Conservation (phyloP, 164 flowering plant genomes). For the Brasenia schreberi region DNA sequence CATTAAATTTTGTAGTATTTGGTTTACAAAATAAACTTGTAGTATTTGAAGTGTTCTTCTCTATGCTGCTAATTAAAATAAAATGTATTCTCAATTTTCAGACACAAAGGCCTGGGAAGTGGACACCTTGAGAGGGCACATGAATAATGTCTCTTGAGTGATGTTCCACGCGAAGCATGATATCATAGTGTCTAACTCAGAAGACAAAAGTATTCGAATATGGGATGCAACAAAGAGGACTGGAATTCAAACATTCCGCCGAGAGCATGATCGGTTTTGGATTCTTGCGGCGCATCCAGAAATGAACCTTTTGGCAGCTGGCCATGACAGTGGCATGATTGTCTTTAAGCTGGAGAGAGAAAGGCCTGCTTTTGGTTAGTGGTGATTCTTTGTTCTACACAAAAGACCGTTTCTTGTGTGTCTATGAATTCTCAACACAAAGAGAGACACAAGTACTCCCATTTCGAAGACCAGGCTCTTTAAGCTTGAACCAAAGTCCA, state of each 20-base stretch:
- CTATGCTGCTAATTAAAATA: not conserved
- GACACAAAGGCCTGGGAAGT: constrained; percentile 98
- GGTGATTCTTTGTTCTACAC: constrained; percentile 58
- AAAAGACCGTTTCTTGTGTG: constrained; percentile 72
- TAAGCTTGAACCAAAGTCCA: constrained; percentile 64
- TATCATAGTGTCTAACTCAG: constrained; percentile 64
- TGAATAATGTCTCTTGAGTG: constrained; percentile 90
- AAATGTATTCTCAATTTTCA: constrained; percentile 19
- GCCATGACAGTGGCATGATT: constrained; percentile 87
- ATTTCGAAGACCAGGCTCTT: constrained; percentile 71
- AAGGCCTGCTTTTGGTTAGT: constrained; percentile 69
- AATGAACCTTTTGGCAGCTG: constrained; percentile 82
- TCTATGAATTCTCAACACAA: constrained; percentile 60
- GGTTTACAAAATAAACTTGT: too few relatives aligned
- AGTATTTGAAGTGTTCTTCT: too few relatives aligned
- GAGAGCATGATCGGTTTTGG: constrained; percentile 79
- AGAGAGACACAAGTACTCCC: constrained; percentile 63
- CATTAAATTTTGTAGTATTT: too few relatives aligned
- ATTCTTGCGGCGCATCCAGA: constrained; percentile 82
- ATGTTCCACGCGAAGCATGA: constrained; percentile 76
- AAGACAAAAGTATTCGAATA: constrained; percentile 87
- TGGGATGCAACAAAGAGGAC: constrained; percentile 82
- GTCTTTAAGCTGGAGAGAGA: constrained; percentile 93
- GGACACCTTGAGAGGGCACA: constrained; percentile 77
- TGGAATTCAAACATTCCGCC: constrained; percentile 83